Conservation (phyloP, 805 yeast genomes). For the Wickerhamiella sergipiensis region DNA sequence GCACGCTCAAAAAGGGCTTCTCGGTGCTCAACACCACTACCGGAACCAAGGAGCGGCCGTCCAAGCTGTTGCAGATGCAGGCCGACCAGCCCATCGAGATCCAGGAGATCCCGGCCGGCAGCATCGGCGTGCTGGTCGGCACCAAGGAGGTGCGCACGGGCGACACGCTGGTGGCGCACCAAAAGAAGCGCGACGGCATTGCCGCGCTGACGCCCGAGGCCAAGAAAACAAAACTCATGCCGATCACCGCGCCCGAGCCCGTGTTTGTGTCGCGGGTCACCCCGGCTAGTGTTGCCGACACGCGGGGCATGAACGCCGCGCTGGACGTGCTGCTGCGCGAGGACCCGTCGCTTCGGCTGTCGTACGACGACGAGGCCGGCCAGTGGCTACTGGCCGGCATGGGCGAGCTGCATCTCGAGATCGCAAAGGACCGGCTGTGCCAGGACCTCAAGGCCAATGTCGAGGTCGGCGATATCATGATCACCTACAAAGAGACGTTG, state of each 20-base stretch:
- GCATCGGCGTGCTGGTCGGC: constrained; percentile 82
- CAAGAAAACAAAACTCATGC: constrained; percentile 40
- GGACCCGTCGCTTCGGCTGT: constrained; percentile 73
- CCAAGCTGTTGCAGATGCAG: constrained; percentile 67
- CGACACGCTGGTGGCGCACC: constrained; percentile 67
- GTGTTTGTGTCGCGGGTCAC: constrained; percentile 77
- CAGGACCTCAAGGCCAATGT: constrained; percentile 73
- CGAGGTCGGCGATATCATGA: constrained; percentile 70
- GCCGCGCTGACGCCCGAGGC: constrained; percentile 34
- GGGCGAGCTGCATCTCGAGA: constrained; percentile 94
- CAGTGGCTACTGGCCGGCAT: constrained; percentile 85
- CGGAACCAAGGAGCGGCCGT: constrained; percentile 49
- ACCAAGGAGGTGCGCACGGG: constrained; percentile 69
- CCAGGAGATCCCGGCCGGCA: constrained; percentile 49
- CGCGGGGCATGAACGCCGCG: constrained; percentile 56
- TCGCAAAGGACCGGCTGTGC: constrained; percentile 66
- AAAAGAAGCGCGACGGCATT: constrained; percentile 37
- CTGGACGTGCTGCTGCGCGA: constrained; percentile 57
- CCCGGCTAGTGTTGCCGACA: constrained; percentile 74
- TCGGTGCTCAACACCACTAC: constrained; percentile 56
- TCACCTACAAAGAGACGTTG: constrained; percentile 73
- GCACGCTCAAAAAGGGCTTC: constrained; percentile 49
- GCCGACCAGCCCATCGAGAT: constrained; percentile 78
- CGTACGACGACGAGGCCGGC: constrained; percentile 68
- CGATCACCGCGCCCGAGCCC: constrained; percentile 82